Conservation (phyloP, 2,329 filamentous ascomycete genomes). For the Neurospora sp. region DNA sequence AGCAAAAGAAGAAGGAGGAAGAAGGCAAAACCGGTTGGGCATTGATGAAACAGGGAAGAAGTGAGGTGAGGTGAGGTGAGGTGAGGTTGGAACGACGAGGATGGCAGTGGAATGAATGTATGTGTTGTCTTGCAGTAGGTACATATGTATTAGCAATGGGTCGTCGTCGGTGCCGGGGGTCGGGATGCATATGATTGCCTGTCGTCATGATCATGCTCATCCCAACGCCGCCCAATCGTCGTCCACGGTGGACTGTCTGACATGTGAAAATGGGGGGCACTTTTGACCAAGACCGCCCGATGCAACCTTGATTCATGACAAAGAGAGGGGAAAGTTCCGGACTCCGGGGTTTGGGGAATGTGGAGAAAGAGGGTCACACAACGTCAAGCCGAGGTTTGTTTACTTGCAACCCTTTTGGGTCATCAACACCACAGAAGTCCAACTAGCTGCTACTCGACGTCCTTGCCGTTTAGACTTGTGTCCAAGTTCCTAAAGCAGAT, state of each 20-base stretch:
- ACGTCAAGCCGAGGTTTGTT: background rate
- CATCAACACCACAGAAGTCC: background rate
- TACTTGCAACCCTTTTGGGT: background rate
- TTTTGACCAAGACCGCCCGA: background rate
- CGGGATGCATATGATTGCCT: background rate
- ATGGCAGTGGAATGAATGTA: background rate
- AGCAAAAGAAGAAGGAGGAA: background rate
- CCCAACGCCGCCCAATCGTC: background rate
- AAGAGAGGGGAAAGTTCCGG: background rate
- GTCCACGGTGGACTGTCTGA: background rate
- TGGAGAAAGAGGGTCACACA: background rate
- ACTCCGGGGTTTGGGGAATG: background rate
- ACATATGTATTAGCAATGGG: background rate
- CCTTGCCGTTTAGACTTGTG: background rate
- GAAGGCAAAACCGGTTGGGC: background rate
- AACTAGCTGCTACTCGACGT: background rate
- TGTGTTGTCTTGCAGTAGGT: background rate
- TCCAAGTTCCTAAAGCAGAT: background rate
- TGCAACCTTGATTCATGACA: background rate
- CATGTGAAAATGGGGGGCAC: background rate
- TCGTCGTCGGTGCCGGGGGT: background rate
- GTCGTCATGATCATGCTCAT: background rate
- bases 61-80: background rate
- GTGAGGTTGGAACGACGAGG: background rate
- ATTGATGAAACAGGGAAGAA: background rate